These are phyloP conservation scores for Dinochytrium kinnereticum DNA, from an alignment of 371 early-diverging fungal species.

Conservation along the genomic window DNA sequence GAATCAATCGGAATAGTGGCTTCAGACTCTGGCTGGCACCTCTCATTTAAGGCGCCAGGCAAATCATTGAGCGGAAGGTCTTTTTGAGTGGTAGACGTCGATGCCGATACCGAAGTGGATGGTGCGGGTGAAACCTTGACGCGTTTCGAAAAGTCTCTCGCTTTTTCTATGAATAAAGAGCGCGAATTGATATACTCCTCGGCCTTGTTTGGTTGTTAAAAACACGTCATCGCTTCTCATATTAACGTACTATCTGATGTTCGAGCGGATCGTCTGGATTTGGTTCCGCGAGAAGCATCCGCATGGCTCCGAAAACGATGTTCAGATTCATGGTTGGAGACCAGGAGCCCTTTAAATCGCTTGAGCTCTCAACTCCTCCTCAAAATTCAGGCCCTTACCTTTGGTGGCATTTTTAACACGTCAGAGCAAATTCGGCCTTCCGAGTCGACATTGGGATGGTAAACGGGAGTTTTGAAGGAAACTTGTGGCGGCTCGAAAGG, in stretches of 20 bases:
- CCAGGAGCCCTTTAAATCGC: constrained; percentile 27
- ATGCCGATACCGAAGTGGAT: too few species aligned
- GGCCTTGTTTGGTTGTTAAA: background rate
- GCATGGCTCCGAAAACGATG: constrained; percentile 26
- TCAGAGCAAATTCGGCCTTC: constrained; percentile 96
- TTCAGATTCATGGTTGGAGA: constrained; percentile 36
- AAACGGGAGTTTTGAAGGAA: constrained; percentile 93
- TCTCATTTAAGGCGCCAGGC: too few species aligned
- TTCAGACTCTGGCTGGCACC: too few species aligned
- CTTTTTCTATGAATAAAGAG: background rate
- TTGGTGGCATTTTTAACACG: constrained; percentile 75
- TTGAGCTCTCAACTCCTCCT: too few species aligned
- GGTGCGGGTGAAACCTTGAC: too few species aligned
- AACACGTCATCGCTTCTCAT: background rate
- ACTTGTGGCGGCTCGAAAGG: constrained; percentile 98
- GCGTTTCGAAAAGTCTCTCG: background rate
- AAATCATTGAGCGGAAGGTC: too few species aligned
- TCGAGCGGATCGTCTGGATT: constrained; percentile 41
- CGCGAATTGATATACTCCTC: background rate
- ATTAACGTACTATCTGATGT: constrained; percentile 26
- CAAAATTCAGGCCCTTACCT: constrained; percentile 14
- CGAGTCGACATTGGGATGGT: constrained; percentile 98
- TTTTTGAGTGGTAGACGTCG: too few species aligned
- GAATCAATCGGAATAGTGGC: too few species aligned
- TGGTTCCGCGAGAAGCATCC: constrained; percentile 35